Base-by-base conservation (phyloP, 2,329 filamentous ascomycete species). In the Hymenoscyphus linearis region DNA sequence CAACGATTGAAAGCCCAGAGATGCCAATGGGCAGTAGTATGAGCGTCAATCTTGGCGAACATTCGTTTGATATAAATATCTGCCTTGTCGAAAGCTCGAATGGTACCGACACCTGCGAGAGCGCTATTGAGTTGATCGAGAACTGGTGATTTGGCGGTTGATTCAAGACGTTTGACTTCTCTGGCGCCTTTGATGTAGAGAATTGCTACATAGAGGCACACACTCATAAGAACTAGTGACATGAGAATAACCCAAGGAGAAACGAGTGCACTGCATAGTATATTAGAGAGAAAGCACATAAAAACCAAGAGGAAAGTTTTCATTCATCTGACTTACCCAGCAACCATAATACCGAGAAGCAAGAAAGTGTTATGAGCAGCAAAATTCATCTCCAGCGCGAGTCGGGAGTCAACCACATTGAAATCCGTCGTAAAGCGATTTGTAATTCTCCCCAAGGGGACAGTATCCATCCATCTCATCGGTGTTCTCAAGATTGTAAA, bases 391-490 rank as follows among this genome's bases (percentile, higher is more conserved):
- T 89, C 83, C 66, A 82, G 82, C 6, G 85, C 83, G 56, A 92
- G 76, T 37, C 83, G 80, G 6, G 82, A 85, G 74, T 93, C 90
- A 55, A 93, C 82, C 47, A 85, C 81, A 67, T 87, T 85, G 73
- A 93, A 92, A 74, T 93, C 90, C 2, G 87, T 80, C 0, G 89
- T 91, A 72, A 93, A 91, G 1, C 90, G 82, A 74, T 93, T 93
- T 22, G 93, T 77, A 40, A 93, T 84, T 53, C 90, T 83, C 2
- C 90, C 90, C 1, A 91, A 78, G 0, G 90, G 90, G 0, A 91
- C 86, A 0, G 89, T 93, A 70, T 93, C 90, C 40, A 93, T 80
- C 88, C 89, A 92, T 63, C 89, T 80, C n/a, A 93, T 78, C 1
- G 88, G 89, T 5, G 89, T 86, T 18, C 87, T 83, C 3, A 93